Percentiles rank a stretch among this genome's conserved stretches.
Conservation (phyloP, 192 early-diverging fungal species). For the Coemansia aciculifera region DNA sequence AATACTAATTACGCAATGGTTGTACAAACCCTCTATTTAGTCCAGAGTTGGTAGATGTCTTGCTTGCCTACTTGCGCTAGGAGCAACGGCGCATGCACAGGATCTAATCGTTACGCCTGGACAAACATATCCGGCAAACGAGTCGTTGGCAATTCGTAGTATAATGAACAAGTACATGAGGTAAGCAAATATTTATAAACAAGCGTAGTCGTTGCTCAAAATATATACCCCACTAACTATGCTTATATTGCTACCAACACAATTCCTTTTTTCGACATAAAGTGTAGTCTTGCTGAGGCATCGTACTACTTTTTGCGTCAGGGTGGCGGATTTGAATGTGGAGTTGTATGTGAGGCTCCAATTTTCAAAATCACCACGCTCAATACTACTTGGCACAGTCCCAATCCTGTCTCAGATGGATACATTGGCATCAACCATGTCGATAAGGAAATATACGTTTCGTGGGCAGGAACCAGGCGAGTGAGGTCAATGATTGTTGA, state of each 20-base stretch:
- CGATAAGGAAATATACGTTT: constrained; percentile 49
- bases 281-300: constrained; percentile 40
- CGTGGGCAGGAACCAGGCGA: constrained; percentile 48
- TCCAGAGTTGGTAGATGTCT: neutral
- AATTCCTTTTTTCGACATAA: neutral
- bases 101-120: constrained; percentile 44
- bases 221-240: neutral
- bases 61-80: neutral
- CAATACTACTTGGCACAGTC: constrained; percentile 54
- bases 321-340: constrained; percentile 41
- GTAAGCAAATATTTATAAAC: constrained; percentile 10
- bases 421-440: constrained; percentile 36
- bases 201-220: neutral
- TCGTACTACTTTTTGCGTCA: constrained; percentile 48
- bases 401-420: constrained; percentile 46
- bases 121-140: constrained; percentile 38
- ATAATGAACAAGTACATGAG: constrained; percentile 55
- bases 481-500: constrained; percentile 42
- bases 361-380: constrained; percentile 18
- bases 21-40: neutral
- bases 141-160: constrained; percentile 28
- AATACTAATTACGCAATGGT: neutral
- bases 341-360: constrained; percentile 20
- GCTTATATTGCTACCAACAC: neutral
- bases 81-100: constrained; percentile 14